phyloP scores from a whole-genome alignment of 192 early-diverging fungal species.

The Podila epigama region DNA sequence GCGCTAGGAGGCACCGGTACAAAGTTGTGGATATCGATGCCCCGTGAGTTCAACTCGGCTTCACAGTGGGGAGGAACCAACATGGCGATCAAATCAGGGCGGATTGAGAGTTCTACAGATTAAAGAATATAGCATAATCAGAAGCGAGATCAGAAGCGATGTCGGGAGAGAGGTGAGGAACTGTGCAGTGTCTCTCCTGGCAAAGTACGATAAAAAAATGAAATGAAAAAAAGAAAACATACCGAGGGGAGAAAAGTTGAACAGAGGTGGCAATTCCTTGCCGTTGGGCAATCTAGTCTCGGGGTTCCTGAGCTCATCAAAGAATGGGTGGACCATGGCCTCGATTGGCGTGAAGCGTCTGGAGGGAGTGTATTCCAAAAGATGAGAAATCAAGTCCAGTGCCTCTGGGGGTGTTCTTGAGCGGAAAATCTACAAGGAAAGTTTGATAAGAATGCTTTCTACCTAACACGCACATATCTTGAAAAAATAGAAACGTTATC shows the following conservation, averaged over 20 bases:
- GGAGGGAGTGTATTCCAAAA: constrained; percentile 94
- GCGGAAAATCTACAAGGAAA: constrained; percentile 71
- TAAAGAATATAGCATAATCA: not conserved
- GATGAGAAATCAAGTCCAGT: constrained; percentile 82
- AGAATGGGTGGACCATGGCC: constrained; percentile 94
- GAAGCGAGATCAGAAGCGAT: not conserved
- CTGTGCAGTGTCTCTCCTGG: not conserved
- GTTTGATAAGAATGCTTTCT: not conserved
- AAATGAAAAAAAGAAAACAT: constrained; percentile 11
- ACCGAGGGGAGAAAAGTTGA: constrained; percentile 88
- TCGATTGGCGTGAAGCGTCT: constrained; percentile 85
- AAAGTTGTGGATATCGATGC: constrained; percentile 83
- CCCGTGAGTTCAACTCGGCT: constrained; percentile 61
- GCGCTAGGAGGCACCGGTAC: constrained; percentile 61
- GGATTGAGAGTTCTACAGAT: constrained; percentile 82
- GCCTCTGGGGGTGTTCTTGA: constrained; percentile 84
- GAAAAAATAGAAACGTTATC: not conserved
- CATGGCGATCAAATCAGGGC: constrained; percentile 78
- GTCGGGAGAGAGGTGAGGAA: too few species aligned
- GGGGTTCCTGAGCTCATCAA: constrained; percentile 94
- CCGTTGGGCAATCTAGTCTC: constrained; percentile 87
- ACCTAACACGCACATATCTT: not conserved
- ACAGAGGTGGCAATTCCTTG: constrained; percentile 84
- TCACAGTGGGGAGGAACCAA: constrained; percentile 87
- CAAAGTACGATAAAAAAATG: not conserved